These are phyloP conservation scores for Papiliotrema flavescens DNA, from an alignment of 1,284 basidiomycete genomes.

Conservation along the genomic window DNA sequence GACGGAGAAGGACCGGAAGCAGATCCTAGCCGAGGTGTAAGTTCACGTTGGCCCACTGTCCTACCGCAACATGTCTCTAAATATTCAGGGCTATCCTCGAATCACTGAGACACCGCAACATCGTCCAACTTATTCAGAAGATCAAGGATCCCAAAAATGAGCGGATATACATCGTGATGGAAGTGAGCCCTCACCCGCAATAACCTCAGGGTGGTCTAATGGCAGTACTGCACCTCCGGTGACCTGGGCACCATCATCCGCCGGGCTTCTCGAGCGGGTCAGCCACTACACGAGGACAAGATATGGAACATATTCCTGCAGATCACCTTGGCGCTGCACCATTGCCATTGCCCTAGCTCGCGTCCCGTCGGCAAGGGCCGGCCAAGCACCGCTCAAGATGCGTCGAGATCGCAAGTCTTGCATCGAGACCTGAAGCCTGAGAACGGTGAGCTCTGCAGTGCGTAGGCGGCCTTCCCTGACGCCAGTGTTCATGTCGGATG, in stretches of 20 bases:
- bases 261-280: conserved; percentile 52
- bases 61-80: not conserved
- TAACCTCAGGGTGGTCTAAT: conserved; percentile 8
- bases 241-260: conserved; percentile 81
- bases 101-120: conserved; percentile 88
- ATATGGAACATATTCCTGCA: conserved; percentile 96
- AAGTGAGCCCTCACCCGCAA: conserved; percentile 48
- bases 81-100: conserved; percentile 82
- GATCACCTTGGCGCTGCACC: conserved; percentile 80
- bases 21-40: conserved; percentile 97
- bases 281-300: conserved; percentile 79
- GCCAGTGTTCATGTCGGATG: conserved; percentile 44
- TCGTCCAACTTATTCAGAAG: conserved; percentile 59
- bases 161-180: conserved; percentile 92
- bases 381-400: conserved; percentile 6
- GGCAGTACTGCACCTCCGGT: conserved; percentile 81
- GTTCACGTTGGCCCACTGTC: conserved; percentile 44
- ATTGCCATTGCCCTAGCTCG: conserved; percentile 67
- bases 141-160: conserved; percentile 86
- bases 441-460: conserved; percentile 63
- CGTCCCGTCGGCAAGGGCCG: conserved; percentile 16
- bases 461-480: not conserved
- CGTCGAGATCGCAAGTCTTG: conserved; percentile 62
- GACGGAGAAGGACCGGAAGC: conserved; percentile 86
- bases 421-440: conserved; percentile 96